Conservation (phyloP, 805 yeast species). For the Ogataea nitratoaversa region DNA sequence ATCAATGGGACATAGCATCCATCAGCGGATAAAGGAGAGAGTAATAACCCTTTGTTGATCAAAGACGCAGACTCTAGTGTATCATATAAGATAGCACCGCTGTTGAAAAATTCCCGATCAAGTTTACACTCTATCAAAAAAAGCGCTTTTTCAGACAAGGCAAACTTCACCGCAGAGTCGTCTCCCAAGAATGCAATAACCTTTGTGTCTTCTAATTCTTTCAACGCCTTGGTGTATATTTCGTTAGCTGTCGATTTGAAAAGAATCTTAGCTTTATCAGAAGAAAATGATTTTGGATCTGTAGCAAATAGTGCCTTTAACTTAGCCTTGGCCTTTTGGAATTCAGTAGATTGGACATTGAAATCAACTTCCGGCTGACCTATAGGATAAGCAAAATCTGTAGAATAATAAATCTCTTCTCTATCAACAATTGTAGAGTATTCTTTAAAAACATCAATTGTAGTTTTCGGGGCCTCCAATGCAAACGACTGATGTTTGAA, state of each 20-base stretch:
- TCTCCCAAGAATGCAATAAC: conserved; percentile 49
- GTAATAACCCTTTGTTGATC: conserved; percentile 48
- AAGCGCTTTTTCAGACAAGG: conserved; percentile 51
- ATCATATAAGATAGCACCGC: conserved; percentile 44
- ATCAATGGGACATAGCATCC: conserved; percentile 61
- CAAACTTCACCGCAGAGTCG: conserved; percentile 50
- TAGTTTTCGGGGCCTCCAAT: conserved; percentile 25
- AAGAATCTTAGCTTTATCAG: conserved; percentile 41
- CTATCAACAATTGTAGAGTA: conserved; percentile 65
- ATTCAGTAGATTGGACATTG: too few relatives aligned
- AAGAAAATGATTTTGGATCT: conserved; percentile 41
- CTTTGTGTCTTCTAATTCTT: conserved; percentile 48
- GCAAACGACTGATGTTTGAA: conserved; percentile 40
- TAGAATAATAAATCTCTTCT: conserved; percentile 48
- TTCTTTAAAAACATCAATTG: conserved; percentile 43
- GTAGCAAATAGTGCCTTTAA: conserved; percentile 60
- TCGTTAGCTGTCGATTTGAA: conserved; percentile 43
- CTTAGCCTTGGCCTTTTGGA: conserved; percentile 37
- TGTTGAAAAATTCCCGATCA: conserved; percentile 37
- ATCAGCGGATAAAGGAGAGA: conserved; percentile 55
- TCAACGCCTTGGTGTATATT: conserved; percentile 45
- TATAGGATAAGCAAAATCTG: conserved; percentile 39
- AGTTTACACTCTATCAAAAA: conserved; percentile 36
- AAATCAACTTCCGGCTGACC: conserved; percentile 7
- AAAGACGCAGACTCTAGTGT: conserved; percentile 37